Percentiles rank a stretch among this genome's conserved stretches.
phyloP scores from a whole-genome alignment of 331 rosid species.

The Quercus phellos region DNA sequence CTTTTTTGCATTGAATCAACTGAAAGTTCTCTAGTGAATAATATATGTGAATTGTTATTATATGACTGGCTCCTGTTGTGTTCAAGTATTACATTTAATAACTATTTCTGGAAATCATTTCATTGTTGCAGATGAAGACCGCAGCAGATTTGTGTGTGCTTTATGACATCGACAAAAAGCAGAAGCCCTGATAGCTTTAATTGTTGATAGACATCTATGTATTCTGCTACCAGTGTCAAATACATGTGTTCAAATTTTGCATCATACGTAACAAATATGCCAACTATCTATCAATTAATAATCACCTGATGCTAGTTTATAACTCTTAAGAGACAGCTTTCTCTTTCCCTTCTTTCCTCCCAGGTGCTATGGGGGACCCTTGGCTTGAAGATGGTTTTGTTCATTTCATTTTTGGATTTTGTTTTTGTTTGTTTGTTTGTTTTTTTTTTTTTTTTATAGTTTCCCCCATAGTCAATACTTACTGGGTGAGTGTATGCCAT shows the following conservation, averaged over 20 bases:
- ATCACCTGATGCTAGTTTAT: not conserved
- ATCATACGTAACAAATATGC: not conserved
- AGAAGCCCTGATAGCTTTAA: constrained; percentile 39
- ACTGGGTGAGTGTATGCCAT: not conserved
- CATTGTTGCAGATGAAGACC: constrained; percentile 78
- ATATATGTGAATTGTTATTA: too few species aligned
- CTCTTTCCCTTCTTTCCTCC: not conserved
- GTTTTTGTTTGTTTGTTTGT: not conserved
- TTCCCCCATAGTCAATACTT: not conserved
- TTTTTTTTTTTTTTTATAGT: not conserved
- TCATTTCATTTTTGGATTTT: not conserved
- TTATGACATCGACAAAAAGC: constrained; percentile 70
- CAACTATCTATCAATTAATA: not conserved
- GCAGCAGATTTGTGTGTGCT: constrained; percentile 84
- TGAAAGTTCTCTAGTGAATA: too few species aligned
- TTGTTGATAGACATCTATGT: not conserved
- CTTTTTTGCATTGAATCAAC: not conserved
- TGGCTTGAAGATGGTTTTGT: not conserved
- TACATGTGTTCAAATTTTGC: not conserved
- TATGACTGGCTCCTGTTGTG: not conserved
- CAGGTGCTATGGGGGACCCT: not conserved
- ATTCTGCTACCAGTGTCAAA: not conserved
- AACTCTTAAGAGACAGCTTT: not conserved
- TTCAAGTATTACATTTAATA: not conserved
- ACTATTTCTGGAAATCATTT: constrained; percentile 12